phyloP scores from a whole-genome alignment of 768 basidiomycete genomes.

The Guyanaporus albipodus region DNA sequence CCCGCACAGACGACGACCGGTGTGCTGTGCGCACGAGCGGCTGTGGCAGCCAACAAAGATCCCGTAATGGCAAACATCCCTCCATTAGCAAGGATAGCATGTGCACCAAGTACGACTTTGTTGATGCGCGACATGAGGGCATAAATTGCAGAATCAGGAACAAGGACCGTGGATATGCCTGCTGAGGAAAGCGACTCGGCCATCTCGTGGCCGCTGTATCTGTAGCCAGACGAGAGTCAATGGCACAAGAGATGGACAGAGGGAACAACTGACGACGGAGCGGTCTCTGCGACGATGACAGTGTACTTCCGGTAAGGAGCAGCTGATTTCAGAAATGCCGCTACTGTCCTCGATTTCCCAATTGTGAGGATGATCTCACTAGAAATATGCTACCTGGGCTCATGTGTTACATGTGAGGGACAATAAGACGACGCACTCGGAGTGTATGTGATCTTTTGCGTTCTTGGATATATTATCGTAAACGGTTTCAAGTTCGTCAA shows the following conservation, averaged over 20 bases:
- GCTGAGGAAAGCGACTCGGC: constrained; percentile 74
- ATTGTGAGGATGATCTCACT: constrained; percentile 95
- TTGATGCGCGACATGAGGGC: constrained; percentile 96
- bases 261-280: constrained; percentile 68
- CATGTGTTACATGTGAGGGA: not conserved
- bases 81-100: constrained; percentile 95
- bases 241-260: constrained; percentile 1
- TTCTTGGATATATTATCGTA: constrained; percentile 93
- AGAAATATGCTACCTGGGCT: not conserved
- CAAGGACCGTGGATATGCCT: constrained; percentile 89
- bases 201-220: constrained; percentile 83
- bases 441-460: constrained; percentile 94
- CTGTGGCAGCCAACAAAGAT: constrained; percentile 78
- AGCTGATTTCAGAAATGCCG: constrained; percentile 88
- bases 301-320: constrained; percentile 90
- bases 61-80: constrained; percentile 91
- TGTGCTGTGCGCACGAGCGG: constrained; percentile 85
- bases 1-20: constrained; percentile 93
- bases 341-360: constrained; percentile 92
- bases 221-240: constrained; percentile 28
- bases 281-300: constrained; percentile 93
- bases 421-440: constrained; percentile 64
- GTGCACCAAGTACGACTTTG: constrained; percentile 93
- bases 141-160: constrained; percentile 94
- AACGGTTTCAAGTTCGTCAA: constrained; percentile 94